Base-by-base conservation (phyloP, 768 basidiomycete genomes). In the Lactarius deliciosus region DNA sequence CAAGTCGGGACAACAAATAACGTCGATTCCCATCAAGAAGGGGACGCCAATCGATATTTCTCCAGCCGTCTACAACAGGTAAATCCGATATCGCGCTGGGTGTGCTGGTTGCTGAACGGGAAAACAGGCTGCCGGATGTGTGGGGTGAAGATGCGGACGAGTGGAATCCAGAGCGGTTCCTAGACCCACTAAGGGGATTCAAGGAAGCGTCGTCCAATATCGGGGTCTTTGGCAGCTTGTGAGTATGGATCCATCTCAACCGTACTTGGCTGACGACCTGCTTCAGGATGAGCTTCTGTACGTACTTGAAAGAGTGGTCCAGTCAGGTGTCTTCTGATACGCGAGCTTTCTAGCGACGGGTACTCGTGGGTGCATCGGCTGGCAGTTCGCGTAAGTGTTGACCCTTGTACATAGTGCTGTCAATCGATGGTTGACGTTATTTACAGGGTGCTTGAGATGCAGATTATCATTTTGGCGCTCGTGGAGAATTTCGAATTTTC, bases 141-240 rank as follows among this genome's bases (percentile, higher is more conserved):
- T 66, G 65, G 65, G 65, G 65, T n/a, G 30, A 30, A 18, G 60
- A 66, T 40, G 65, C 65, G 20, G 11, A 66, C 28, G 36, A 45
- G 20, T 64, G 64, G 64, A 43, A 50, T 7, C 64, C 64, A 45
- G 47, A 60, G 7, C 64, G 64, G 5, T 64, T 64, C 58, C 47
- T 64, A 9, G 54, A 64, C 20, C 32, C 57, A 1, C 43, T 54
- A 30, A 58, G 50, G 25, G 13, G 15, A 15, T 22, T 25, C 22
- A 25, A 41, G 41, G 22, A 32, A 16, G 59, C 34, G 32, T 58
- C 47, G n/a, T 59, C 57, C 15, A 59, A 45, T 15, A 18, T 64
- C 1, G 64, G 64, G 13, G 13, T 64, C 3, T 60, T 59, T n/a
- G 45, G 57, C 20, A 64, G 60, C 25, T 36, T 53, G 64, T 64